phyloP scores from a whole-genome alignment of 345 rosid species.

The Ricinus communis region DNA sequence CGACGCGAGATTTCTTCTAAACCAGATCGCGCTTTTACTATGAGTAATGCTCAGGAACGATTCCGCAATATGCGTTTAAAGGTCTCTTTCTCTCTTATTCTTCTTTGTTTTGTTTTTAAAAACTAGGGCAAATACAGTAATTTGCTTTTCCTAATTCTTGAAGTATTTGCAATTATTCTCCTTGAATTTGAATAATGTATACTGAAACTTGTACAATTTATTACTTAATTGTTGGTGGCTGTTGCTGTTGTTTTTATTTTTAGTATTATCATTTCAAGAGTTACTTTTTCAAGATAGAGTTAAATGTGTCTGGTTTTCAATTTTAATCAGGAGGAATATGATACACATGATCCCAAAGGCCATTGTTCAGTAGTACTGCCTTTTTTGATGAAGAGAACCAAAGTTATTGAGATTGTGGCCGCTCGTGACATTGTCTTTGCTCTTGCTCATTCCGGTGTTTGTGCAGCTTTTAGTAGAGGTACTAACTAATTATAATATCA shows the following conservation, averaged over 20 bases:
- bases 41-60: slow-evolving; percentile 76
- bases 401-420: slow-evolving; percentile 92
- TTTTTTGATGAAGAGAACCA: slow-evolving; percentile 83
- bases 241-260: not conserved
- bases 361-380: slow-evolving; percentile 77
- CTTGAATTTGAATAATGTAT: not conserved
- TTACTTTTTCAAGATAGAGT: not conserved
- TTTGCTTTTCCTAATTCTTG: too few species aligned
- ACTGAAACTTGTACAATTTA: too few species aligned
- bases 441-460: slow-evolving; percentile 91
- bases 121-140: not conserved
- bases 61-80: slow-evolving; percentile 80
- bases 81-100: not conserved
- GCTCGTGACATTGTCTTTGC: slow-evolving; percentile 94
- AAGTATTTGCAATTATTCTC: not conserved
- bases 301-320: not conserved
- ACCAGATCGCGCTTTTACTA: slow-evolving; percentile 70
- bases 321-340: slow-evolving; percentile 75
- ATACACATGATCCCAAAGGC: slow-evolving; percentile 93
- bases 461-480: slow-evolving; percentile 97
- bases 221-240: too few species aligned
- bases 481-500: too few species aligned
- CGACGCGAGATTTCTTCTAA: slow-evolving; percentile 77
- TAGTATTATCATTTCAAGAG: not conserved
- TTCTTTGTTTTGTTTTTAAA: not conserved